Evolutionary conservation across 306 rosid species (phyloP), one percentile per base, ranked within the genome.

Genomic region (Quercus agrifolia): DNA sequence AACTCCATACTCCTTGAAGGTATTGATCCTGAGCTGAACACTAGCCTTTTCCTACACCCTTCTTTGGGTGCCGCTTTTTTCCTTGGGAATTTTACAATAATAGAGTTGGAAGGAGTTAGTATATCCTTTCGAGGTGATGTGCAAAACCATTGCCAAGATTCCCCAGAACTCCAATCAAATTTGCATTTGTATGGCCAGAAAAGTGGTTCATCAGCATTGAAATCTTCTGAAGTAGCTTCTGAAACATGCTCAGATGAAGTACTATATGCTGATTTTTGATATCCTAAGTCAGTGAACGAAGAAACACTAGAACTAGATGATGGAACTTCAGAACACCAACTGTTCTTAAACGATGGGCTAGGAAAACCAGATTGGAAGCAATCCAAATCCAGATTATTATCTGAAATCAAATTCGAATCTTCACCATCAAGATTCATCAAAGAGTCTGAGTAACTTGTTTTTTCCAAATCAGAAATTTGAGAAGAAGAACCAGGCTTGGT

Each of bases 101-200:
- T n/a, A 2, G 79, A 68, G 19, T 56, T 57, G 17, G 51, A 57
- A 18, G 67, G 79, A 31, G 58, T 56, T 30, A 30, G 30, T 31
- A n/a, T 38, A 14, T 18, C 30, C 76, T 74, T 80, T 10, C 74
- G 78, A 0, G 91, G 91, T 0, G 91, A 90, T 80, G 62, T 68
- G 69, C 79, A 77, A 71, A 88, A 88, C 64, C 80, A 80, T 49
- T 61, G 70, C 85, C 81, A 83, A 1, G 75, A 33, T 61, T 79
- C 85, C 64, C 81, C 82, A 71, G 69, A 74, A 59, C 73, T 25
- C 91, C 89, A 81, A 52, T 68, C 56, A 8, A 68, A 58, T 69
- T 82, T 38, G 71, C 62, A 79, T 57, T 86, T 86, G 27, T 79
- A 88, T 66, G 89, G 94, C 92, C 90, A 88, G 74, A 84, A 90